Evolutionary conservation across 2,329 filamentous ascomycete genomes (phyloP).

Genomic region (Colletotrichum gigasporum): DNA sequence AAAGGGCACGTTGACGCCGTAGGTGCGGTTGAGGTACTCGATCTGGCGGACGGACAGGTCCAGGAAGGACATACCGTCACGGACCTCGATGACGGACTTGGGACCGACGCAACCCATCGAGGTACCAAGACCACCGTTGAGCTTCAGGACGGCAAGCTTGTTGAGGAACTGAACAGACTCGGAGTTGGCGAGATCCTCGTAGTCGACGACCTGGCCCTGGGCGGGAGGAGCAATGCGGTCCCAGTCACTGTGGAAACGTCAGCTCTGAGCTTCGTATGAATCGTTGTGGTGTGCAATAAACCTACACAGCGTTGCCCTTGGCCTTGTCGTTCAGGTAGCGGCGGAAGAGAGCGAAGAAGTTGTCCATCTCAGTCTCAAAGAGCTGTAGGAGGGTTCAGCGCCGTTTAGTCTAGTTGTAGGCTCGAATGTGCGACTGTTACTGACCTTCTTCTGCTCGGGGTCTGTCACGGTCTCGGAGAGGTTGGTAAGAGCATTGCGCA

Average conservation of each 20-base stretch:
- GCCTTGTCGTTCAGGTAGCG: constrained; percentile 99
- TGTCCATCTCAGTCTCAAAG: constrained; percentile 99
- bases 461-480: constrained; percentile 91
- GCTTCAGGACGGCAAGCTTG: constrained; percentile 98
- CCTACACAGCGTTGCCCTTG: constrained; percentile 89
- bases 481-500: constrained; percentile 96
- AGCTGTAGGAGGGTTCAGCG: constrained; percentile 61
- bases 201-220: constrained; percentile 93
- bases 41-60: constrained; percentile 99
- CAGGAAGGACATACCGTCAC: constrained; percentile 99
- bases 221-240: constrained; percentile 95
- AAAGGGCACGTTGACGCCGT: constrained; percentile 96
- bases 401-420: neutral
- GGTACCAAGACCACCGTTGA: constrained; percentile 98
- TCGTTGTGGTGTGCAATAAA: constrained; percentile 33
- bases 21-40: constrained; percentile 98
- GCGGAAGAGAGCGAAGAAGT: constrained; percentile 99
- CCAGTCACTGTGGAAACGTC: constrained; percentile 76
- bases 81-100: constrained; percentile 99
- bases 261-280: constrained; percentile 13
- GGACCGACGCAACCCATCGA: constrained; percentile 99
- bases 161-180: constrained; percentile 94
- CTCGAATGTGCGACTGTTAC: constrained; percentile 32
- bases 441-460: constrained; percentile 83
- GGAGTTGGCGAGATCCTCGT: constrained; percentile 87